Evolutionary conservation across 1,139 yeast genomes (phyloP), one percentile per base, ranked within the genome.

Genomic region (Eremothecium cymbalariae): DNA sequence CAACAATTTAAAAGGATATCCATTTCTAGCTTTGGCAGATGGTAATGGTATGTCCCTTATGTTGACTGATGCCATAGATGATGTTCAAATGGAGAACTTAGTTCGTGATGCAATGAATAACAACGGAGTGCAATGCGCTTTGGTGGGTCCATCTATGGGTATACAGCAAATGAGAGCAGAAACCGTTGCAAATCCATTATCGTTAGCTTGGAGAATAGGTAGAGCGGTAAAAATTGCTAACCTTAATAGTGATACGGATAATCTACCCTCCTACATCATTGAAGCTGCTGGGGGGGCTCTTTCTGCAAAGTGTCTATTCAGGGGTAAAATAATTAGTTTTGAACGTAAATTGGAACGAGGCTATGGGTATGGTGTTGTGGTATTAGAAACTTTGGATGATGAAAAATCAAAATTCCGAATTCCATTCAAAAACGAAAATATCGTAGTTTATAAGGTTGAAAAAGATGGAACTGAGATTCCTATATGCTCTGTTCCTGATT

Each of bases 351-450:
- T 68, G 2, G 50, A 53, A 39, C 65, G 64, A 36, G 73, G 73
- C 1, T 70, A 68, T 41, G 62, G 59, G 6, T 67, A 65, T 44
- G 74, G 74, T 17, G 70, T 65, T 36, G 70, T 67, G 13, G 47
- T 57, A 3, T 61, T 68, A 36, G 67, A 67, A 42, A 22, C 34
- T 9, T 14, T 37, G 8, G 50, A 43, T 13, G 32, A 69, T 38
- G 73, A 79, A 49, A 88, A 88, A 53, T 97, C 88, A 4, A 68
- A 86, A 40, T 77, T 90, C 42, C 77, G 93, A 50, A 88, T 97
- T 55, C 98, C 98, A 0, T 67, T 74, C 32, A 90, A 90, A 51
- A 88, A 88, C 57, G 67, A 75, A 29, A 62, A 69, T 18, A 57
- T 68, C 24, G 39, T 33, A 29, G 54, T 46, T 25, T 46, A 34